phyloP scores from a whole-genome alignment of 1,284 basidiomycete genomes.

The Chalciporus sp. region DNA sequence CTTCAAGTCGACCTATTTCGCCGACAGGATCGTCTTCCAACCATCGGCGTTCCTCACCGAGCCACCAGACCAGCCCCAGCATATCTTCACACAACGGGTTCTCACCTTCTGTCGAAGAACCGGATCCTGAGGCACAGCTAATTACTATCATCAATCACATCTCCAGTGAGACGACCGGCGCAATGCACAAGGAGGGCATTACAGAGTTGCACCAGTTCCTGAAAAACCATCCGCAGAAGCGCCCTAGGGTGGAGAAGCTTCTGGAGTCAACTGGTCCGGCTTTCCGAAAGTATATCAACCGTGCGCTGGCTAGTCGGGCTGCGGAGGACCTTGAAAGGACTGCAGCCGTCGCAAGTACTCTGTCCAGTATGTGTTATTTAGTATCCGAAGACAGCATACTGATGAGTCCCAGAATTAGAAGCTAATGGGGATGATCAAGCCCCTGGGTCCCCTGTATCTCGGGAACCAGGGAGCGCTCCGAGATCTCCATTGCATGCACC shows the following conservation, averaged over 20 bases:
- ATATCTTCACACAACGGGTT: constrained; percentile 58
- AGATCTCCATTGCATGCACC: constrained; percentile 32
- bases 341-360: constrained; percentile 73
- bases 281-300: constrained; percentile 83
- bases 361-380: constrained; percentile 61
- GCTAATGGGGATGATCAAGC: constrained; percentile 46
- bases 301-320: constrained; percentile 79
- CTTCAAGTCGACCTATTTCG: constrained; percentile 63
- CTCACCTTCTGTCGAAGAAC: constrained; percentile 63
- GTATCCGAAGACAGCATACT: constrained; percentile 15
- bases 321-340: constrained; percentile 83
- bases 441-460: constrained; percentile 27
- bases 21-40: constrained; percentile 61
- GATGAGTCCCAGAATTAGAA: constrained; percentile 59
- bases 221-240: constrained; percentile 90
- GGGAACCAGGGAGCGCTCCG: constrained; percentile 28
- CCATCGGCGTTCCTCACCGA: constrained; percentile 55
- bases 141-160: constrained; percentile 88
- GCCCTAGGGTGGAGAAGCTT: constrained; percentile 82
- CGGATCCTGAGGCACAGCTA: constrained; percentile 78
- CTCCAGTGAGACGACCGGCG: constrained; percentile 84
- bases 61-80: constrained; percentile 67
- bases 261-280: constrained; percentile 80
- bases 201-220: constrained; percentile 95
- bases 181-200: constrained; percentile 86